Evolutionary conservation across 257 asterid species (phyloP), one percentile per base, ranked within the genome.

Genomic region (Solanum chaucha): DNA sequence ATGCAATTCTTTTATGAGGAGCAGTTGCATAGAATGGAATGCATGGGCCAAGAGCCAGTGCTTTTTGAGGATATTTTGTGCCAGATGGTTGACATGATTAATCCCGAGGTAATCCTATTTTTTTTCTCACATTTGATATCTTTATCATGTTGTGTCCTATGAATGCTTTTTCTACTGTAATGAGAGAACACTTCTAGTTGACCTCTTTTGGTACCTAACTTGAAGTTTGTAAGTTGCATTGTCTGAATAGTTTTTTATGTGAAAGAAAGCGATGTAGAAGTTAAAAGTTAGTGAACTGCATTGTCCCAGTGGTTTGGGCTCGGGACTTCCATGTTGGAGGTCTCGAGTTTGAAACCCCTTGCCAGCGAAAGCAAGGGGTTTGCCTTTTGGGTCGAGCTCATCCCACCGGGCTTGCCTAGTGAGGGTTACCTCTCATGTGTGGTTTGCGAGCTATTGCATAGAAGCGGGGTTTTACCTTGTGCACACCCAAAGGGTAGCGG

Each of bases 1-100:
- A 93, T 97, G 93, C 99, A 97, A 88, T 97, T 97, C 89, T 97
- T 95, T 92, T 97, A 97, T 41, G 99, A 97, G 93, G 99, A 97
- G 92, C 99, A 97, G 91, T 85, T 97, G 93, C 99, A 97, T 89
- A 93, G 99, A 90, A 97, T 97, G 99, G 99, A 97, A 90, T 97
- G 99, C 94, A 97, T 97, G 99, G 98, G 98, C 89, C 99, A 97
- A 90, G 99, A 97, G 92, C 99, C 99, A 91, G 98, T 97, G 67
- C 99, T 97, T 90, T 97, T 96, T 92, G 99, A 97, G 93, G 99
- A 96, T 93, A 95, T 96, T 87, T 92, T 97, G 89, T 97, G 99
- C 91, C 99, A 97, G 92, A 95, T 97, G 86, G 96, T 97, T 89
- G 99, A 97, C 93, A 97, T 97, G 99, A 90, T 97, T 90, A 87